phyloP scores from a whole-genome alignment of 1,139 yeast genomes.

The Spencermartinsiella ligniputridi region DNA sequence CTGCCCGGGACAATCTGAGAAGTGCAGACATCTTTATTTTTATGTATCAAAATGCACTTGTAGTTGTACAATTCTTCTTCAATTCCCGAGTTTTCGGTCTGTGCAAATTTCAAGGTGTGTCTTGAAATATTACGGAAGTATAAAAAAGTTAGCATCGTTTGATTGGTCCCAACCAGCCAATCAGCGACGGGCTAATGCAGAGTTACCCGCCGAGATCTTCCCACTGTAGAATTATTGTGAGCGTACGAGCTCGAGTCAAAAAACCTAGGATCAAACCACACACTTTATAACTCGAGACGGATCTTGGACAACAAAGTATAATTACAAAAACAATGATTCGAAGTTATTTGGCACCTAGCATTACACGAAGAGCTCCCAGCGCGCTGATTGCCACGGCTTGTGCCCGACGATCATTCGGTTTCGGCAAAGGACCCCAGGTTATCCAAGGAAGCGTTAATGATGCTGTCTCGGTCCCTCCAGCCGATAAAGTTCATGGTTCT shows the following conservation, averaged over 20 bases:
- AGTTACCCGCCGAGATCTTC: constrained; percentile 2
- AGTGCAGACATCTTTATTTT: constrained; percentile 28
- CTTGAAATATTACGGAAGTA: not conserved
- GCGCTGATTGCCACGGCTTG: not conserved
- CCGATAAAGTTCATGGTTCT: constrained; percentile 68
- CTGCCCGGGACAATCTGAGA: constrained; percentile 21
- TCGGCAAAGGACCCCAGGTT: constrained; percentile 5
- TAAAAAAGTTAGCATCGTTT: not conserved
- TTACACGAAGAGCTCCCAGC: not conserved
- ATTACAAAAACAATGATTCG: not conserved
- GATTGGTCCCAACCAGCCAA: constrained; percentile 1
- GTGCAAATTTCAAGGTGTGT: not conserved
- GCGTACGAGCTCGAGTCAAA: too few relatives aligned
- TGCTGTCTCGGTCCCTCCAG: constrained; percentile 60
- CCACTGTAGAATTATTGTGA: too few relatives aligned
- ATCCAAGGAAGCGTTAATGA: constrained; percentile 73
- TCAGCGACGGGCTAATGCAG: not conserved
- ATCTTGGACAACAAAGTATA: too few relatives aligned
- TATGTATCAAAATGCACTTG: not conserved
- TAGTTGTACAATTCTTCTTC: constrained; percentile 1
- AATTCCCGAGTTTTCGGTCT: not conserved
- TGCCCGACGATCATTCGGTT: not conserved
- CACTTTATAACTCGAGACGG: too few relatives aligned
- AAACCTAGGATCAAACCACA: too few relatives aligned
- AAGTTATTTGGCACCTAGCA: not conserved